These are phyloP conservation scores for Salix purpurea DNA, from an alignment of 345 rosid species.

Conservation along the genomic window DNA sequence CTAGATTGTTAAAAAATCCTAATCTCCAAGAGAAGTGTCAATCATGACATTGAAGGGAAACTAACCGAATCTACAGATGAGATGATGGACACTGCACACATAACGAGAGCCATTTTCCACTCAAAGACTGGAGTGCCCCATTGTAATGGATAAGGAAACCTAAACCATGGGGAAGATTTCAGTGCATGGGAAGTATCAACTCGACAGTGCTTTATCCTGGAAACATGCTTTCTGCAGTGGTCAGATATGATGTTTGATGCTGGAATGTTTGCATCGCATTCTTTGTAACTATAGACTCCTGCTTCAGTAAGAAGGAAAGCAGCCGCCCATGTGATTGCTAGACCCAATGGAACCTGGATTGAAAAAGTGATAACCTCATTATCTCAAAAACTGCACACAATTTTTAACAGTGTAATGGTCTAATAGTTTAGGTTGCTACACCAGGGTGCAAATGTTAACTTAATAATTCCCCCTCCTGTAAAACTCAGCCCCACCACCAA, in stretches of 20 bases:
- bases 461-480: too few species aligned
- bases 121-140: constrained; percentile 93
- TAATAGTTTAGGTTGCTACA: not conserved
- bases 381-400: not conserved
- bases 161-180: constrained; percentile 85
- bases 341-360: constrained; percentile 86
- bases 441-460: not conserved
- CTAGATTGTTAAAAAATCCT: not conserved
- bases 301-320: constrained; percentile 88
- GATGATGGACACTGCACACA: constrained; percentile 82
- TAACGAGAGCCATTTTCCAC: constrained; percentile 89
- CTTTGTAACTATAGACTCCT: constrained; percentile 77
- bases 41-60: constrained; percentile 13
- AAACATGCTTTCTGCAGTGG: constrained; percentile 80
- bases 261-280: constrained; percentile 73
- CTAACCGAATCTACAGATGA: constrained; percentile 90
- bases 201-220: constrained; percentile 78
- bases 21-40: constrained; percentile 1
- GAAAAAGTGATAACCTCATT: constrained; percentile 1
- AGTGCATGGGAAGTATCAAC: constrained; percentile 87
- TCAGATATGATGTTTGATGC: constrained; percentile 71
- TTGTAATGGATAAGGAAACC: constrained; percentile 94
- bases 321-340: constrained; percentile 85
- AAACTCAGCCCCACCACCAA: not conserved
- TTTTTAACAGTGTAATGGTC: not conserved